Conservation (phyloP, 164 flowering plant species). For the Berberis thunbergii region DNA sequence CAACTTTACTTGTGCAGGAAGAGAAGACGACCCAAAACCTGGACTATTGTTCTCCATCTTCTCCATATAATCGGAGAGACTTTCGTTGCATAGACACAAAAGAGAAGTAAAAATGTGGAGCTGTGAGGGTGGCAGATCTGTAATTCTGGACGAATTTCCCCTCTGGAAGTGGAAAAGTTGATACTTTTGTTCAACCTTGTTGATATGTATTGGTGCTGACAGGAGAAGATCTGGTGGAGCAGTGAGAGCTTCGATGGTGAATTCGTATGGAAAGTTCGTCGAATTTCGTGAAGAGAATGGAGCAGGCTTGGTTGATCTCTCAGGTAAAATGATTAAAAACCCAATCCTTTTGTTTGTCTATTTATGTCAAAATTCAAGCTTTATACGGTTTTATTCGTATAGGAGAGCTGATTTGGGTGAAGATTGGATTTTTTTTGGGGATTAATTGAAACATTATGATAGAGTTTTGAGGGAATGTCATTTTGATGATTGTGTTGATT, state of each 20-base stretch:
- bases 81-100: no score
- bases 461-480: not conserved
- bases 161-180: no score
- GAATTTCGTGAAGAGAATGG: constrained; percentile 60
- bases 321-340: constrained; percentile 37
- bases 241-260: constrained; percentile 51
- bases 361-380: not conserved
- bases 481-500: not conserved
- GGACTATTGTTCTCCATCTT: no score
- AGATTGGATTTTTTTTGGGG: not conserved
- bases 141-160: no score
- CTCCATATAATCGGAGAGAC: no score
- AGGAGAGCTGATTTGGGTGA: not conserved
- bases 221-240: constrained; percentile 5
- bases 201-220: not conserved
- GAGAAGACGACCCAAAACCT: no score
- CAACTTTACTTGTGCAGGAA: no score
- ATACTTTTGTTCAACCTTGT: no score
- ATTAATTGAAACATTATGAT: not conserved
- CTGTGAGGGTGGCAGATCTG: no score
- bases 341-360: not conserved
- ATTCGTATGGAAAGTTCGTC: constrained; percentile 60
- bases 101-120: no score
- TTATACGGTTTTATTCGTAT: constrained; percentile 1
- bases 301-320: constrained; percentile 69